These are phyloP conservation scores for Pleurotus giganteus DNA, from an alignment of 768 basidiomycete species.

Conservation along the genomic window DNA sequence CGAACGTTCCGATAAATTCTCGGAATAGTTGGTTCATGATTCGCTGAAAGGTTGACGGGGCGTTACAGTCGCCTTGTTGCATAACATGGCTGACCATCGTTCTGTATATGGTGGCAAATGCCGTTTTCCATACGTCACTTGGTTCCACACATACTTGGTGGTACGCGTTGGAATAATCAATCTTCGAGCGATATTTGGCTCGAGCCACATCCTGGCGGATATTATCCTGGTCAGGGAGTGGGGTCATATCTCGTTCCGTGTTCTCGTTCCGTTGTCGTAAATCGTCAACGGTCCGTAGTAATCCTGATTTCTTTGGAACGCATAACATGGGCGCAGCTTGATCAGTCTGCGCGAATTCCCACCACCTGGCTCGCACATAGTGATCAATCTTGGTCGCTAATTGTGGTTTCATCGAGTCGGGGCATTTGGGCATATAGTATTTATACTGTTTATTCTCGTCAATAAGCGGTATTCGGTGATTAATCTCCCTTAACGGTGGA, in stretches of 20 bases:
- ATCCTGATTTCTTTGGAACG: constrained; percentile 27
- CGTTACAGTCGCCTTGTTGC: constrained; percentile 46
- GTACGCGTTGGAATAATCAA: constrained; percentile 40
- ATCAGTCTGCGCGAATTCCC: constrained; percentile 19
- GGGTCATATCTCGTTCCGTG: constrained; percentile 35
- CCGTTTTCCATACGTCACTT: constrained; percentile 27
- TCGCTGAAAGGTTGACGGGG: constrained; percentile 41
- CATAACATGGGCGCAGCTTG: constrained; percentile 33
- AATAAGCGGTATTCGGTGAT: constrained; percentile 36
- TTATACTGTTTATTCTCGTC: constrained; percentile 29
- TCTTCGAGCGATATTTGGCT: constrained; percentile 31
- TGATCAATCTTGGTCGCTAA: constrained; percentile 28
- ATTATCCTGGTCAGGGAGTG: constrained; percentile 38
- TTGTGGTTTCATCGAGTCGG: constrained; percentile 23
- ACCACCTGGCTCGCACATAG: constrained; percentile 34
- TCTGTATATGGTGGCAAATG: constrained; percentile 34
- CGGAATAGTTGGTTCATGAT: constrained; percentile 40
- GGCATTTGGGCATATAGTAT: constrained; percentile 30
- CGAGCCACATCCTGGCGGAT: constrained; percentile 28
- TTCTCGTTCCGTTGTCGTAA: constrained; percentile 36
- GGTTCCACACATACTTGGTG: constrained; percentile 35
- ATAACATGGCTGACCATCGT: constrained; percentile 37
- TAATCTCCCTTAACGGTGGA: constrained; percentile 33
- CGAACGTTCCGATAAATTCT: constrained; percentile 31
- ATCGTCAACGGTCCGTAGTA: constrained; percentile 33